Base-by-base conservation (phyloP, 257 asterid species). In the Paraleonurus japonicus region DNA sequence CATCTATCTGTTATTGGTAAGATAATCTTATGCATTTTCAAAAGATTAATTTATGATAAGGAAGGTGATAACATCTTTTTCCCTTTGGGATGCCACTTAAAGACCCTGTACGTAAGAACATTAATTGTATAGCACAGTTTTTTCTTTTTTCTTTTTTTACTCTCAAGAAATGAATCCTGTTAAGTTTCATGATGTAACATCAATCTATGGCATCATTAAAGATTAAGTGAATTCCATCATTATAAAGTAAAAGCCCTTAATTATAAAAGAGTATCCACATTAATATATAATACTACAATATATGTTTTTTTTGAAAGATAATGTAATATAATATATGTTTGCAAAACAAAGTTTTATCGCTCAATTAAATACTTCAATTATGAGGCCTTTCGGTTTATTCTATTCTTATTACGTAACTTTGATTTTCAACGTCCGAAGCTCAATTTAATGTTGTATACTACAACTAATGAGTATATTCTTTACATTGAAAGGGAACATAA, bases 351-450 rank as follows among this genome's bases (percentile, higher is more conserved):
- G 33, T 28, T 12, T 8, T 35, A 37, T 37, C 45, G 9, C 45
- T 37, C 45, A 37, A 2, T 41, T 11, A 72, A 68, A 39, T 41
- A 72, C 61, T 51, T 67, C 62, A 45, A 73, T 50, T 73, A 62
- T 57, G 58, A 76, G 47, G 9, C 48, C 76, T 68, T 75, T 76
- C 48, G 66, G 74, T 76, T 62, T 76, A 76, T 80, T 72, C 79
- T 63, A 68, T 76, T 73, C 79, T 69, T 5, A 5, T 5, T n/a
- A 59, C 28, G 64, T 5, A n/a, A 10, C 54, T 58, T 76, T 50
- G 77, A 63, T 76, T 76, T 76, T 63, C 55, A 69, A 41, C 57
- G 45, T 41, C 57, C 50, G 15, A 22, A 67, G 12, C 28, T 69
- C 78, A 62, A 48, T 47, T 54, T 72, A 55, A 61, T 57, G 59